Conservation (phyloP, 1,139 yeast species). For the Sugiyamaella japonica region DNA sequence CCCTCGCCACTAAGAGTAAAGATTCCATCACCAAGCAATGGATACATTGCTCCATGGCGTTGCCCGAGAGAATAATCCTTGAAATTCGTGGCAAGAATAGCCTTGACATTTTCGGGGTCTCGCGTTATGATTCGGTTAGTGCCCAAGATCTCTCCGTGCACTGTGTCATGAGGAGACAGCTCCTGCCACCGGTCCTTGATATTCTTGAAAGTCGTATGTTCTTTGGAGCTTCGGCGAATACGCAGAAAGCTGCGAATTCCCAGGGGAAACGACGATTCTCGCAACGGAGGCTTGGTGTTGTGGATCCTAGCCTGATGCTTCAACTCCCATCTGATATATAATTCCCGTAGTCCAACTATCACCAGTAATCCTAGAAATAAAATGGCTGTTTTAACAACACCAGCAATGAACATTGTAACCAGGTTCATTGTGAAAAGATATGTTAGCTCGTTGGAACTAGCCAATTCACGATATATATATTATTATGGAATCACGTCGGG, state of each 20-base stretch:
- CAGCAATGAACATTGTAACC: not conserved
- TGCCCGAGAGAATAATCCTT: conserved; percentile 53
- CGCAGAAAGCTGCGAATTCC: conserved; percentile 20
- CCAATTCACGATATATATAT: too few relatives aligned
- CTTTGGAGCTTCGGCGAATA: conserved; percentile 4
- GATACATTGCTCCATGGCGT: conserved; percentile 45
- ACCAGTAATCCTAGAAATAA: not conserved
- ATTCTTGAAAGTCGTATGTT: conserved; percentile 9
- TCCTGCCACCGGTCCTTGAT: conserved; percentile 3
- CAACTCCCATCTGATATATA: conserved; percentile 10
- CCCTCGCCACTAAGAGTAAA: conserved; percentile 57
- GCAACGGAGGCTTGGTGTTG: conserved; percentile 16
- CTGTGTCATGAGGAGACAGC: conserved; percentile 13
- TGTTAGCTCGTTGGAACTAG: too few relatives aligned
- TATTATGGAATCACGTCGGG: too few relatives aligned
- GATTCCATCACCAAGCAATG: conserved; percentile 57
- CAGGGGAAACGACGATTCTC: conserved; percentile 21
- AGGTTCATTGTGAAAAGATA: not conserved
- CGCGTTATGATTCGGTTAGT: conserved; percentile 40
- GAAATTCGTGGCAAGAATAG: conserved; percentile 40
- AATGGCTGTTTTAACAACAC: not conserved
- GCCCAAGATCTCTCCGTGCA: conserved; percentile 15
- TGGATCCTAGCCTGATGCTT: conserved; percentile 10
- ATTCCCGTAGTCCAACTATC: not conserved
- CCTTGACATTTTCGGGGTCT: conserved; percentile 48